Evolutionary conservation across 2,329 filamentous ascomycete genomes (phyloP), one percentile per base, ranked within the genome.

Genomic region (Penicillium sp.): DNA sequence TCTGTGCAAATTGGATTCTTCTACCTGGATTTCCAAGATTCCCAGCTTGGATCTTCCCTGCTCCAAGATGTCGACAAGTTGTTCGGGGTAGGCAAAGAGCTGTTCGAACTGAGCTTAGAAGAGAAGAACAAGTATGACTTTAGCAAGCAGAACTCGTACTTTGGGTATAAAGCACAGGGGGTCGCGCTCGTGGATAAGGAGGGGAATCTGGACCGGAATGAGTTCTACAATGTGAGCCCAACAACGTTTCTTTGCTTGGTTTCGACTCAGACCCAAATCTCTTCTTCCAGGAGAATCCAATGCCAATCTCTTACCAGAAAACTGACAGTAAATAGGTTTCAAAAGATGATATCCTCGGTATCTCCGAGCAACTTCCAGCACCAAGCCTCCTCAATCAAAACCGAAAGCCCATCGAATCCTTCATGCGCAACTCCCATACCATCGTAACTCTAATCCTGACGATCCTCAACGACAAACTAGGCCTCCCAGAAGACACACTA

Each of bases 111-210:
- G 0, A 74, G 76, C 1, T 60, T 80, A 0, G 72, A 79, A 10
- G 84, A 86, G 63, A 83, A 85, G 64, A 63, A 73, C n/a, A 77
- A 79, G 54, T 86, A 84, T 62, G 83, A 85, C 60, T 78, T 84
- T 42, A 78, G 76, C 53, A 72, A 67, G 2, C 69, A 81, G 53
- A 77, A 78, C 11, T 81, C 77, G 2, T 85, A 84, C 55, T 83
- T 81, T 60, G 83, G 83, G 4, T 83, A 83, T 50, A 82, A 82
- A 63, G 77, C 75, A 0, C 77, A 76, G 45, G 82, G 83, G 3
- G 75, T 72, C 16, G 75, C 74, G 4, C 67, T 80, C 1, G 72
- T 82, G 11, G 82, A 85, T 61, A 69, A 69, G 6, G 58, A 76
- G 21, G 83, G 83, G 0, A 83, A 78, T 6, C 67, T 70, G 26